These are phyloP conservation scores for Thermomucor indicae-seudaticae DNA, from an alignment of 371 early-diverging fungal species.

Conservation along the genomic window DNA sequence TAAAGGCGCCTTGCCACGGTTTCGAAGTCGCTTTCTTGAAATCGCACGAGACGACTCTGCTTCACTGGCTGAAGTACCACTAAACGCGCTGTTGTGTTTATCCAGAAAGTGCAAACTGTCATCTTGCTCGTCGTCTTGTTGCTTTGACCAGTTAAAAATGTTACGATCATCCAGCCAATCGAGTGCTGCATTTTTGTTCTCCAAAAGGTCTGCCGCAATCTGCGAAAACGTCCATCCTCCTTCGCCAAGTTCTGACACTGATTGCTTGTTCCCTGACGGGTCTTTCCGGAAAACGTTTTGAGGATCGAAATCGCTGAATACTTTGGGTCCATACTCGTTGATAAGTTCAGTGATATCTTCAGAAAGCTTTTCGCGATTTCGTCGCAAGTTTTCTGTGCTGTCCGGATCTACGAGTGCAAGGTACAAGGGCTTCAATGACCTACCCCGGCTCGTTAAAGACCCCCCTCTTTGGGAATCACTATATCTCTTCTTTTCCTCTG, in stretches of 20 bases:
- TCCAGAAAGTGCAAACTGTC: slow-evolving; percentile 49
- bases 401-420: slow-evolving; percentile 64
- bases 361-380: slow-evolving; percentile 71
- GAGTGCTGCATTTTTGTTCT: slow-evolving; percentile 33
- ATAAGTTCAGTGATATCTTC: slow-evolving; percentile 75
- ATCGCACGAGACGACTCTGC: slow-evolving; percentile 21
- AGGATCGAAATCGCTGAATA: slow-evolving; percentile 76
- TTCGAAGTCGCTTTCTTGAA: no score
- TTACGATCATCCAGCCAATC: slow-evolving; percentile 54
- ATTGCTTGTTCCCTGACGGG: slow-evolving; percentile 18
- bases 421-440: slow-evolving; percentile 82
- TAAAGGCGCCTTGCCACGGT: no score
- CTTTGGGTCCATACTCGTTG: slow-evolving; percentile 83
- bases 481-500: neutral
- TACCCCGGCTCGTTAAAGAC: no score
- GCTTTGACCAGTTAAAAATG: slow-evolving; percentile 55
- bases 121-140: slow-evolving; percentile 40
- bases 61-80: slow-evolving; percentile 18
- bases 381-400: slow-evolving; percentile 53
- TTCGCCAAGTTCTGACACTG: slow-evolving; percentile 28
- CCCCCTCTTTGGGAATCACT: no score
- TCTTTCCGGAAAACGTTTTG: slow-evolving; percentile 24
- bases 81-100: slow-evolving; percentile 23
- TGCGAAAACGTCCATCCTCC: slow-evolving; percentile 31
- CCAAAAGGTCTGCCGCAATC: slow-evolving; percentile 33